Conservation (phyloP, 768 basidiomycete genomes). For the Suillus cothurnatus region DNA sequence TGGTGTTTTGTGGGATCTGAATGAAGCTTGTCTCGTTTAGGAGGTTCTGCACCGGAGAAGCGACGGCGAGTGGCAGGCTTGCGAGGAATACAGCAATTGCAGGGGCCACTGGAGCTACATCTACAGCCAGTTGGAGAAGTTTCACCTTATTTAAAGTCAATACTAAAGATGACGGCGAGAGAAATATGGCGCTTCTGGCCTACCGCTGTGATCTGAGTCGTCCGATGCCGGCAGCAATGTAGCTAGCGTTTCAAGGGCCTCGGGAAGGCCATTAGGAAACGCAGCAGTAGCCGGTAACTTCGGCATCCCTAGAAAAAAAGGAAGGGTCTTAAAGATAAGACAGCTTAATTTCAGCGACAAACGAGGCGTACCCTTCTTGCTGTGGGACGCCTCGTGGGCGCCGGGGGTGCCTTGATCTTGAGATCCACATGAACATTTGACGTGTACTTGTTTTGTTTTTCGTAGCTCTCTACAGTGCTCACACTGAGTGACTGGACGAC, state of each 20-base stretch:
- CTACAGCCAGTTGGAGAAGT: conserved; percentile 50
- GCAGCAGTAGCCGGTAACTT: conserved; percentile 71
- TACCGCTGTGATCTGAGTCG: conserved; percentile 69
- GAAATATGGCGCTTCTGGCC: conserved; percentile 52
- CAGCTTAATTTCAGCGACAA: conserved; percentile 14
- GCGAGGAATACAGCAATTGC: conserved; percentile 60
- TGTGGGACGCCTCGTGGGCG: conserved; percentile 29
- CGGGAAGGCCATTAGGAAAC: conserved; percentile 78
- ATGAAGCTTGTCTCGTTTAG: conserved; percentile 32
- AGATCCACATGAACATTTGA: conserved; percentile 43
- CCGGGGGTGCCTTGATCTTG: conserved; percentile 36
- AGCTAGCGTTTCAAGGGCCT: conserved; percentile 60
- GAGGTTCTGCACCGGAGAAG: conserved; percentile 28
- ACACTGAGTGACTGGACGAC: conserved; percentile 58
- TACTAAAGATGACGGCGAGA: conserved; percentile 38
- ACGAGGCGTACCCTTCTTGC: conserved; percentile 65
- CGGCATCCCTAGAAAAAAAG: conserved; percentile 45
- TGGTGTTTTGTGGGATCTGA: conserved; percentile 17
- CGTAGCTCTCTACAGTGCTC: conserved; percentile 48
- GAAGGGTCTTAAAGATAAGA: conserved; percentile 50
- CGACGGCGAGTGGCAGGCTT: conserved; percentile 41
- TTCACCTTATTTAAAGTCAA: conserved; percentile 51
- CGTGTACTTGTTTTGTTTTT: conserved; percentile 49
- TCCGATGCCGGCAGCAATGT: conserved; percentile 43
- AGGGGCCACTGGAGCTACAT: conserved; percentile 46